Conservation (phyloP, 345 rosid species). For the Eutrema japonicum region DNA sequence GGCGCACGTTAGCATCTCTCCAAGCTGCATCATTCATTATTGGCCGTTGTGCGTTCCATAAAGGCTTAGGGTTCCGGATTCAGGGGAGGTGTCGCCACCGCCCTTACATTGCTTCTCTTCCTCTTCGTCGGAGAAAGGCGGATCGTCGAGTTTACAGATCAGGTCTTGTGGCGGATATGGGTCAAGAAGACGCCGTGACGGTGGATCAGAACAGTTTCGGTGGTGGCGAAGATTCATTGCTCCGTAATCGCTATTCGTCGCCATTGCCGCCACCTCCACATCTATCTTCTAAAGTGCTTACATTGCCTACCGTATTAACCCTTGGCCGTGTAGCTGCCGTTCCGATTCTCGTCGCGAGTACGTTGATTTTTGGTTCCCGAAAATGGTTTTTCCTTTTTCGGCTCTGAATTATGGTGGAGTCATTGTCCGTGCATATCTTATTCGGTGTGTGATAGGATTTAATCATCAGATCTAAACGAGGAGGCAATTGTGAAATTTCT, state of each 20-base stretch:
- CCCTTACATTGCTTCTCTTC: slow-evolving; percentile 22
- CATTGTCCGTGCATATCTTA: not conserved
- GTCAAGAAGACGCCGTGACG: slow-evolving; percentile 48
- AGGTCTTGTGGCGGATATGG: slow-evolving; percentile 54
- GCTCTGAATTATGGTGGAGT: slow-evolving; percentile 6
- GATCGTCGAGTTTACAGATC: slow-evolving; percentile 43
- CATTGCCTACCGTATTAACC: slow-evolving; percentile 89
- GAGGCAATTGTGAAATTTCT: not conserved
- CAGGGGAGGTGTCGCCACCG: slow-evolving; percentile 43
- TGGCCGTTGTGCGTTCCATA: slow-evolving; percentile 35
- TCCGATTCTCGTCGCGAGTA: slow-evolving; percentile 82
- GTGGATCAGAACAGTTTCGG: slow-evolving; percentile 40
- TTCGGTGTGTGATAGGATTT: slow-evolving; percentile 20
- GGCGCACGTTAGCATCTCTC: slow-evolving; percentile 48
- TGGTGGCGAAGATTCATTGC: slow-evolving; percentile 32
- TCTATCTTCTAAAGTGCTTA: slow-evolving; percentile 61
- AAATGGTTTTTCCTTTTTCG: not conserved
- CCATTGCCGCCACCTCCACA: slow-evolving; percentile 45
- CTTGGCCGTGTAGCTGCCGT: slow-evolving; percentile 95
- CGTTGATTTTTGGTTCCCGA: slow-evolving; percentile 22
- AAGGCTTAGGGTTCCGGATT: slow-evolving; percentile 44
- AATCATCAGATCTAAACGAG: slow-evolving; percentile 26
- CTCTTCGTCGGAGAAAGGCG: slow-evolving; percentile 41
- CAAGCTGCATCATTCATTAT: slow-evolving; percentile 35
- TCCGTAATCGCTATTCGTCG: slow-evolving; percentile 36